A percentile compares a stretch with the other conserved stretches of the same genome.
Conservation (phyloP, 305 asterid species). For the Solanum chacoense region DNA sequence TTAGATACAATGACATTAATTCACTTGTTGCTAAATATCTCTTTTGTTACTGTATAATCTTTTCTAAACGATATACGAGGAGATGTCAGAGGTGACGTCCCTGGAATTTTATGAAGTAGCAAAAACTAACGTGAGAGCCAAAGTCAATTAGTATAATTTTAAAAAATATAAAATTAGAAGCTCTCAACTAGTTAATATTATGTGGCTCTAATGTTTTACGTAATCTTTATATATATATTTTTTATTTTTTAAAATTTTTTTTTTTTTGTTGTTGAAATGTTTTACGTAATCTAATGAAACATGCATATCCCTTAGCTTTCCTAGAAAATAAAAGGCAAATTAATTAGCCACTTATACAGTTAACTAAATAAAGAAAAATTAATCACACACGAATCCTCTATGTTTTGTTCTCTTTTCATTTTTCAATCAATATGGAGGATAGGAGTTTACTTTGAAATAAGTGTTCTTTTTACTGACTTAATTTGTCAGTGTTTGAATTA, state of each 20-base stretch:
- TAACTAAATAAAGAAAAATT: background rate
- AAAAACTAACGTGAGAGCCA: background rate
- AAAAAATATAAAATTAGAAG: background rate
- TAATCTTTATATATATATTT: background rate
- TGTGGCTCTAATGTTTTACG: background rate
- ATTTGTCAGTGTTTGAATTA: background rate
- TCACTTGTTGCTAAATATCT: accelerated
- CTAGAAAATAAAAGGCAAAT: background rate
- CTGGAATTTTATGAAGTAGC: background rate
- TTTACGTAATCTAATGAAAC: background rate
- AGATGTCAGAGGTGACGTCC: background rate
- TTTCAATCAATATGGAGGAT: background rate
- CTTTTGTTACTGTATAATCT: background rate
- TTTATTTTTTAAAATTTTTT: too few species aligned
- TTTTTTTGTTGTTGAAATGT: background rate
- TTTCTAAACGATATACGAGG: background rate
- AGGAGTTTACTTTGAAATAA: background rate
- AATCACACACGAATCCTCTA: background rate
- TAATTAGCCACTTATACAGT: background rate
- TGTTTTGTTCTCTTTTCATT: background rate
- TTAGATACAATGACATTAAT: background rate
- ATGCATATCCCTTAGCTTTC: background rate
- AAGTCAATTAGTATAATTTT: background rate
- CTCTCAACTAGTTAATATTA: background rate
- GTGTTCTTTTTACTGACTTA: background rate